Base-by-base conservation (phyloP, 768 basidiomycete genomes). In the Leccinellum luteum region DNA sequence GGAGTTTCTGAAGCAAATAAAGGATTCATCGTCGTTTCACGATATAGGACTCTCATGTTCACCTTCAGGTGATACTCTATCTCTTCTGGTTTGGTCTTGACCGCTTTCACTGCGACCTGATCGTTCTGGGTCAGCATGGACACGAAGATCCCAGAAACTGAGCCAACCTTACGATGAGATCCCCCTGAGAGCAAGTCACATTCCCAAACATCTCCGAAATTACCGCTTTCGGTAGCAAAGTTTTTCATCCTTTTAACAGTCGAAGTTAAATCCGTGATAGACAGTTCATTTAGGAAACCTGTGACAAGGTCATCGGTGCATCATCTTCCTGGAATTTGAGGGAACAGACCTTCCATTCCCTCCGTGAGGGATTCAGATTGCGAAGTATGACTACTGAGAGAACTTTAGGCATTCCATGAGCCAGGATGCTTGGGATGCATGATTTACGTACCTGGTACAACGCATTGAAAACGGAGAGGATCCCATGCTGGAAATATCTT, bases 171-270 rank as follows among this genome's bases (percentile, higher is more conserved):
- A 2, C 43, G 56, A 31, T 25, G 23, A 15, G 48, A 32, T 21
- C 23, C 47, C n/a, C 32, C 53, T n/a, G 44, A 57, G 21, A 60
- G 49, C 23, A 68, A 44, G n/a, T 63, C 59, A 10, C 69, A 72
- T 50, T 60, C 55, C 61, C 66, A 70, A 28, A 70, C 48, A 47
- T 72, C 58, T 27, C 60, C 69, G 25, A 59, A 69, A 12, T 10
- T 28, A 4, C 69, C 69, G 27, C 28, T n/a, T 3, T 23, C 45
- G 17, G 38, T 52, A 21, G 67, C 23, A 38, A 45, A 67, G 6
- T 0, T 3, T 14, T 25, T 1, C 48, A 6, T 60, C 38, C 57
- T 67, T 28, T 14, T 51, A 6, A 68, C 28, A 13, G 5, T 34
- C 1, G 55, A 21, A 35, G 35, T n/a, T 3, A 59, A 32, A 38